Evolutionary conservation across 2,329 filamentous ascomycete species (phyloP).

Genomic region (Xylariaceae sp.): DNA sequence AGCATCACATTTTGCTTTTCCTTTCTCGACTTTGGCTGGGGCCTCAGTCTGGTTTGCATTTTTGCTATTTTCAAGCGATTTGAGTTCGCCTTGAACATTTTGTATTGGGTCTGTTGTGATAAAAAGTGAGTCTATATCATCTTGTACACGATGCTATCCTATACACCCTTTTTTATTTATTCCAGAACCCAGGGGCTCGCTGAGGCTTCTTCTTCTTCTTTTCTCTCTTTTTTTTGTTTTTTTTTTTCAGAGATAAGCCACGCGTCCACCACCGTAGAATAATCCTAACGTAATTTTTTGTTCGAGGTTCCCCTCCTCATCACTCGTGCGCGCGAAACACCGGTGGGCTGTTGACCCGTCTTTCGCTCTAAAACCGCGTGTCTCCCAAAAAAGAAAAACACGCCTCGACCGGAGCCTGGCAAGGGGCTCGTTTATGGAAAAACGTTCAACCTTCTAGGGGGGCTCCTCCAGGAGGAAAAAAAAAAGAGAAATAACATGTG

Average conservation of each 20-base stretch:
- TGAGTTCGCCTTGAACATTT: conserved; percentile 23
- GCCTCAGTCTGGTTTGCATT: no score
- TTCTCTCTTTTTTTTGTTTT: no score
- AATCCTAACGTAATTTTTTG: conserved; percentile 27
- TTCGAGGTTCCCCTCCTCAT: conserved; percentile 10
- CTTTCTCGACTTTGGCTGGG: no score
- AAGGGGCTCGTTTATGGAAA: conserved; percentile 20
- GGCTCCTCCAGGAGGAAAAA: conserved; percentile 15
- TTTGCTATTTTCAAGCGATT: no score
- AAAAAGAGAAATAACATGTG: conserved; percentile 22
- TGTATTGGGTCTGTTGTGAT: conserved; percentile 27
- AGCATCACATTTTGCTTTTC: no score
- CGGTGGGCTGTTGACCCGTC: conserved; percentile 26
- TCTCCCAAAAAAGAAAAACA: no score
- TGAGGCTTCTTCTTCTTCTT: conserved; percentile 15
- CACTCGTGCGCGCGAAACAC: no score
- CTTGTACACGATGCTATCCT: background rate
- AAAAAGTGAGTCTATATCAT: background rate
- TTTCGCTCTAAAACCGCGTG: conserved; percentile 25
- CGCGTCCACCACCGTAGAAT: conserved; percentile 22
- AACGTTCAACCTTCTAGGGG: conserved; percentile 11
- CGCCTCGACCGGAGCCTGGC: no score
- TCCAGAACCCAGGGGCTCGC: conserved; percentile 22
- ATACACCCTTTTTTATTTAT: no score
- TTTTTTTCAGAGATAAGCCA: no score